Conservation (phyloP, 345 rosid species). For the Lepidium sativum region DNA sequence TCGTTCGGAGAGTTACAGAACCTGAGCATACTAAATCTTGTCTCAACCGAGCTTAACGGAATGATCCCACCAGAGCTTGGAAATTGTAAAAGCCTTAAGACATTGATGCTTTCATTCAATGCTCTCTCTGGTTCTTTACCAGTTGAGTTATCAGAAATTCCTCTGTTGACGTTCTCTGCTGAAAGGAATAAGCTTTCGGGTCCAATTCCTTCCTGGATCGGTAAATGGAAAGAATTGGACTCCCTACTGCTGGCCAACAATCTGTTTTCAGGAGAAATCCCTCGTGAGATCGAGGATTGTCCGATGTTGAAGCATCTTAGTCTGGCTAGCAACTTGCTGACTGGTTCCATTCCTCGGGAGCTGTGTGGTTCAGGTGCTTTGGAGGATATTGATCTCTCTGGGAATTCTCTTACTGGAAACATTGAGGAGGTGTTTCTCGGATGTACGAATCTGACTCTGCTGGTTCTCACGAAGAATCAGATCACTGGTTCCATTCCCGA, state of each 20-base stretch:
- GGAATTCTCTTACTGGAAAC: conserved; percentile 44
- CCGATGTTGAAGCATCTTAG: conserved; percentile 43
- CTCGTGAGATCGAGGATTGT: conserved; percentile 54
- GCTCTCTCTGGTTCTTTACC: conserved; percentile 62
- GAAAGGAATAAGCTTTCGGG: conserved; percentile 77
- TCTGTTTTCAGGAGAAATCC: conserved; percentile 47
- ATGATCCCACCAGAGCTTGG: conserved; percentile 72
- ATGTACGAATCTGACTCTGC: conserved; percentile 56
- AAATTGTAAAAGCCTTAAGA: conserved; percentile 46
- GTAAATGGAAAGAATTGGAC: conserved; percentile 50
- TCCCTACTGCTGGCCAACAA: conserved; percentile 61
- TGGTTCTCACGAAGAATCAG: conserved; percentile 46
- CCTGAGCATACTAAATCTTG: conserved; percentile 46
- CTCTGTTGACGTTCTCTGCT: conserved; percentile 52
- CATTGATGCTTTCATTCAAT: conserved; percentile 65
- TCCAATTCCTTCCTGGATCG: conserved; percentile 62
- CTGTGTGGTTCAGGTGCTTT: conserved; percentile 56
- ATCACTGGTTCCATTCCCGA: conserved; percentile 53
- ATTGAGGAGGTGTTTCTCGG: conserved; percentile 49
- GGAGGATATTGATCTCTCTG: conserved; percentile 49
- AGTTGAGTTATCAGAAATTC: conserved; percentile 50
- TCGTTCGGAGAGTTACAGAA: conserved; percentile 47
- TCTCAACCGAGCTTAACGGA: conserved; percentile 52
- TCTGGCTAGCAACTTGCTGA: conserved; percentile 50
- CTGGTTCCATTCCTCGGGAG: conserved; percentile 61